These are phyloP conservation scores for Phaeotremella skinneri DNA, from an alignment of 768 basidiomycete genomes.

Conservation along the genomic window DNA sequence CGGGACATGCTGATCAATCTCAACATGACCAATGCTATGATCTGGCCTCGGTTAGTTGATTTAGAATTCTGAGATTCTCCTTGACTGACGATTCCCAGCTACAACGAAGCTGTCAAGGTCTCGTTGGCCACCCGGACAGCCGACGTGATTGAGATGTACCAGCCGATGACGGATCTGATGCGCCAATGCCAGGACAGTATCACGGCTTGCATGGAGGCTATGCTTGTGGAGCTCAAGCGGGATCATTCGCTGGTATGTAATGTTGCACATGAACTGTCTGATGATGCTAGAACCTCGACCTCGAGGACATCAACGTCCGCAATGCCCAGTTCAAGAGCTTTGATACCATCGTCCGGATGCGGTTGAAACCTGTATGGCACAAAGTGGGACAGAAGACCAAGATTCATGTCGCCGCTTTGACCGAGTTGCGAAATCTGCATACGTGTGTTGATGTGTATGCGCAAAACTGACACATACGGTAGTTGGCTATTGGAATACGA, in stretches of 20 bases:
- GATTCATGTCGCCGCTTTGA: slow-evolving; percentile 83
- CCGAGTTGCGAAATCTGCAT: slow-evolving; percentile 76
- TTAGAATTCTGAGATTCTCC: neutral
- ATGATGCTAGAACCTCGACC: slow-evolving; percentile 76
- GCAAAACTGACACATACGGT: slow-evolving; percentile 9
- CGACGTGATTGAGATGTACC: slow-evolving; percentile 88
- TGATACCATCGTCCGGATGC: slow-evolving; percentile 78
- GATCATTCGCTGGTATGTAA: slow-evolving; percentile 67
- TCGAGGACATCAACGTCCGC: slow-evolving; percentile 88
- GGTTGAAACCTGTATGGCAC: slow-evolving; percentile 94
- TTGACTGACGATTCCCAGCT: slow-evolving; percentile 58
- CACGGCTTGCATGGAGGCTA: slow-evolving; percentile 88
- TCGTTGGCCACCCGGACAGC: slow-evolving; percentile 78
- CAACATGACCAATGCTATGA: slow-evolving; percentile 79
- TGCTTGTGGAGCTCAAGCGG: slow-evolving; percentile 82
- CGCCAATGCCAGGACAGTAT: slow-evolving; percentile 86
- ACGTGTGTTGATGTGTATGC: slow-evolving; percentile 57
- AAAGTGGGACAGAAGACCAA: slow-evolving; percentile 90
- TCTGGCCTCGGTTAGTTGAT: slow-evolving; percentile 74
- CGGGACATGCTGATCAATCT: slow-evolving; percentile 90
- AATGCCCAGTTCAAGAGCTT: slow-evolving; percentile 93
- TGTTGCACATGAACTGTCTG: no score
- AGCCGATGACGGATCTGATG: slow-evolving; percentile 81
- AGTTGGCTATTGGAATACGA: slow-evolving; percentile 89
- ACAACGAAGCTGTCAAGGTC: slow-evolving; percentile 81